Percentiles rank a stretch among this genome's conserved stretches.
Evolutionary conservation across 2,329 filamentous ascomycete species (phyloP).

Genomic region (Pseudomassariella vexata): DNA sequence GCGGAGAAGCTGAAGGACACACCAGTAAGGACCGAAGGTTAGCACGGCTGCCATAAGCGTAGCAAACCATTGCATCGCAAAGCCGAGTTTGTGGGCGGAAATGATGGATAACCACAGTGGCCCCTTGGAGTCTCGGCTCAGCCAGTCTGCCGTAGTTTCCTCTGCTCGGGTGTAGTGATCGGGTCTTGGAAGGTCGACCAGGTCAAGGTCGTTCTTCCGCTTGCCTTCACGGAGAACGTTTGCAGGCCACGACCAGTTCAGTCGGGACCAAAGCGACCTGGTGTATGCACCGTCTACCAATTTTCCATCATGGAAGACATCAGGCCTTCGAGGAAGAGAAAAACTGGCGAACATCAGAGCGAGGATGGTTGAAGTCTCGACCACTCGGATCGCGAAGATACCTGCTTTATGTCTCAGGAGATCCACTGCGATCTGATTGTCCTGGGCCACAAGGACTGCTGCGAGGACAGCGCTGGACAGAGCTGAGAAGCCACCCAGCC

Average conservation of each 20-base stretch:
- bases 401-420: constrained; percentile 24
- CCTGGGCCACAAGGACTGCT: constrained; percentile 38
- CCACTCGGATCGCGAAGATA: constrained; percentile 39
- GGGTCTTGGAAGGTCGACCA: constrained; percentile 57
- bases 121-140: constrained; percentile 34
- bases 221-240: constrained; percentile 48
- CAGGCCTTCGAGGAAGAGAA: constrained; percentile 60
- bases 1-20: constrained; percentile 59
- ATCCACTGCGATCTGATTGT: constrained; percentile 30
- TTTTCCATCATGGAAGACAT: constrained; percentile 54
- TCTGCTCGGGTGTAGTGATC: constrained; percentile 47
- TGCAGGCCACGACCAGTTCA: constrained; percentile 61
- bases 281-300: constrained; percentile 60
- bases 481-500: constrained; percentile 46
- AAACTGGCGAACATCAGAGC: constrained; percentile 42
- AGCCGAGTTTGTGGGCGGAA: constrained; percentile 46
- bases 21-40: constrained; percentile 66
- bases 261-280: constrained; percentile 52
- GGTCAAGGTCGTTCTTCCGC: constrained; percentile 54
- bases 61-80: constrained; percentile 54
- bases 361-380: constrained; percentile 39
- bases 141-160: constrained; percentile 46
- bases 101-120: constrained; percentile 58
- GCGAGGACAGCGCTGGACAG: constrained; percentile 40
- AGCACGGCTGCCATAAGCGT: constrained; percentile 49